phyloP scores from a whole-genome alignment of 768 basidiomycete species.

The Russula earlei region DNA sequence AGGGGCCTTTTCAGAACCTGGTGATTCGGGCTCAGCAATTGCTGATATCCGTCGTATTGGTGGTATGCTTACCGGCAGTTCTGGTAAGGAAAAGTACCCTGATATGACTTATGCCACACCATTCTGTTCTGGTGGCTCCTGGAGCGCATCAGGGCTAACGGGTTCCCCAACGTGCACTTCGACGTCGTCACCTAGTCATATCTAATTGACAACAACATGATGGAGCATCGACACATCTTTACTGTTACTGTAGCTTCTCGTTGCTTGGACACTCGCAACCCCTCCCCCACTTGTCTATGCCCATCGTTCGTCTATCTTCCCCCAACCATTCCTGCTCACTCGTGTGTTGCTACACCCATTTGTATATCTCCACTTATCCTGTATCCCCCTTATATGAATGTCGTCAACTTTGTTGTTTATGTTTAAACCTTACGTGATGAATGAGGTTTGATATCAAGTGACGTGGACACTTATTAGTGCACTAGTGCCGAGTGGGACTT shows the following conservation, averaged over 20 bases:
- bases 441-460: too few species aligned
- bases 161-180: conserved; percentile 14
- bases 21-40: conserved; percentile 33
- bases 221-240: not conserved
- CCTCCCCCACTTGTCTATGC: not conserved
- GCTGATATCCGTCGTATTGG: conserved; percentile 26
- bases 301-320: conserved; percentile 7
- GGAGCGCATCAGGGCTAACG: conserved; percentile 13
- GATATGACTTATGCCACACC: conserved; percentile 32
- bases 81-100: conserved; percentile 21
- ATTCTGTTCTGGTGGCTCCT: conserved; percentile 16
- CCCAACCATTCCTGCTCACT: conserved; percentile 7
- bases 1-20: conserved; percentile 28
- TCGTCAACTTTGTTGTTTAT: too few species aligned
- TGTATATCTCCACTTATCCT: not conserved
- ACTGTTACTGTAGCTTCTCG: not conserved
- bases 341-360: not conserved
- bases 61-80: conserved; percentile 31
- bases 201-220: too few species aligned
- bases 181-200: not conserved
- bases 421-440: too few species aligned
- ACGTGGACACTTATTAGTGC: too few species aligned
- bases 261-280: not conserved
- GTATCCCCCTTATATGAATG: too few species aligned
- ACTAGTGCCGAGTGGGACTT: too few species aligned